Percentiles rank a stretch among this genome's conserved stretches.
Conservation (phyloP, 495 filamentous ascomycete genomes). For the Aspergillus affinis region DNA sequence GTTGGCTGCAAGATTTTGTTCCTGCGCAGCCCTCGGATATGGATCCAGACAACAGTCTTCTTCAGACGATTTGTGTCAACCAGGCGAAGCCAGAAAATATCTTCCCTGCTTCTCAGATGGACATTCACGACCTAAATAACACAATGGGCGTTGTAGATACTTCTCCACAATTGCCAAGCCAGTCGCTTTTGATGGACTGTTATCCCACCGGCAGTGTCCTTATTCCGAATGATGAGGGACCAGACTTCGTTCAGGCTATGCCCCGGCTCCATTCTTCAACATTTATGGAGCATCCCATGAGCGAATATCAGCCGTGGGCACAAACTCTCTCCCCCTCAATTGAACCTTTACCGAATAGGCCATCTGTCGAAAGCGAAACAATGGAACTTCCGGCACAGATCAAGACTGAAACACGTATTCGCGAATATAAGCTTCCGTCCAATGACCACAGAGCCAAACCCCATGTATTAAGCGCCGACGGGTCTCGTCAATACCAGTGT, state of each 20-base stretch:
- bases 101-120: background rate
- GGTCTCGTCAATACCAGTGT: constrained; percentile 14
- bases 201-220: constrained; percentile 7
- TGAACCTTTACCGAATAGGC: constrained; percentile 4
- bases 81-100: background rate
- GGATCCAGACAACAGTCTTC: background rate
- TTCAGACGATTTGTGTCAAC: background rate
- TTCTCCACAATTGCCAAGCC: constrained; percentile 8
- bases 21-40: constrained; percentile 20
- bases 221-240: background rate
- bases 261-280: background rate
- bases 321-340: constrained; percentile 10
- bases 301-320: constrained; percentile 12
- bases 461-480: background rate
- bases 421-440: constrained; percentile 7
- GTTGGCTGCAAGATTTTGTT: constrained; percentile 35
- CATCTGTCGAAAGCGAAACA: constrained; percentile 1
- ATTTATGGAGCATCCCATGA: constrained; percentile 8
- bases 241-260: background rate
- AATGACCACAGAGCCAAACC: constrained; percentile 1
- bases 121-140: background rate
- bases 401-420: background rate
- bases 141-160: background rate
- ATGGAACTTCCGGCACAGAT: background rate
- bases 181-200: constrained; percentile 1